Conservation (phyloP, 257 asterid genomes). For the Gentiana macrophylla region DNA sequence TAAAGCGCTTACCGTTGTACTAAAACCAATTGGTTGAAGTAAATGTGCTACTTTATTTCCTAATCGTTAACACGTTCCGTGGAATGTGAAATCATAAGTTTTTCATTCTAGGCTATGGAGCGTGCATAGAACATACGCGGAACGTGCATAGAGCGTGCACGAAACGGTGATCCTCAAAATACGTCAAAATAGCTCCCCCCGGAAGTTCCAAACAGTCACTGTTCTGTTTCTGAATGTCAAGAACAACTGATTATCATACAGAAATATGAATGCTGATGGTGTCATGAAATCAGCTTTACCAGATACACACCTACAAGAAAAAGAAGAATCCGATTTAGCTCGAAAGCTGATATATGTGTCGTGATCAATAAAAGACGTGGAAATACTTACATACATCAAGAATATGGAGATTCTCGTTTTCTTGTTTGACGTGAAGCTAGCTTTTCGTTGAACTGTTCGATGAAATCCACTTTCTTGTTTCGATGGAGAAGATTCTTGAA, state of each 20-base stretch:
- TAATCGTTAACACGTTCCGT: too few relatives aligned
- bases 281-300: slow-evolving; percentile 95
- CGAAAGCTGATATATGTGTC: neutral
- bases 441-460: slow-evolving; percentile 94
- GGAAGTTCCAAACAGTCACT: slow-evolving; percentile 98
- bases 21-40: too few relatives aligned
- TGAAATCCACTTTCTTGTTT: slow-evolving; percentile 92
- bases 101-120: too few relatives aligned
- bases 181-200: slow-evolving; percentile 96
- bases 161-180: slow-evolving; percentile 91
- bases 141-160: slow-evolving; percentile 88
- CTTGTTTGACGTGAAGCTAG: slow-evolving; percentile 99
- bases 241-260: slow-evolving; percentile 91
- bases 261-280: slow-evolving; percentile 95
- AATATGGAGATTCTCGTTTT: slow-evolving; percentile 94
- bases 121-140: too few relatives aligned
- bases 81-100: too few relatives aligned
- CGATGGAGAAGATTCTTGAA: slow-evolving; percentile 87
- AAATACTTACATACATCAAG: slow-evolving; percentile 65
- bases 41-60: too few relatives aligned
- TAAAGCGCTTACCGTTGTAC: too few relatives aligned
- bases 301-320: slow-evolving; percentile 60
- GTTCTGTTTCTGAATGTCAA: slow-evolving; percentile 91
- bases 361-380: neutral
- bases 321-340: slow-evolving; percentile 15